Base-by-base conservation (phyloP, 148 eudicot species). In the Vaccinium corymbosum region DNA sequence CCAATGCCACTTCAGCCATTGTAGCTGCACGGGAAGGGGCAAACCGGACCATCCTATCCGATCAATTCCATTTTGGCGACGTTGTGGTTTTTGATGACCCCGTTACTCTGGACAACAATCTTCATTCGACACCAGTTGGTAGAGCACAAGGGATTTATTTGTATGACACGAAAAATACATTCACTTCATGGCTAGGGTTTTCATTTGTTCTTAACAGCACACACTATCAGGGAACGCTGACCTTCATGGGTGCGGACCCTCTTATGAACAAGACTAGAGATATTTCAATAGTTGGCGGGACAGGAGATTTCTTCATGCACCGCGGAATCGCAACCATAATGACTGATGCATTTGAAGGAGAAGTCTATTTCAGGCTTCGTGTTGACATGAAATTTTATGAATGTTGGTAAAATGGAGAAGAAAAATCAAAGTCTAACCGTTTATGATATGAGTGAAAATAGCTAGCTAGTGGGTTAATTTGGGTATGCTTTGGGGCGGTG, bases 291-390 rank as follows among this genome's bases (percentile, higher is more conserved):
- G 70, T 84, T 1, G 82, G 86, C 2, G 86, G 86, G 2, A 84
- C 86, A 13, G 86, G 82, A 4, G 86, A 84, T 51, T 84, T 84
- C 75, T 84, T 84, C 77, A 84, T 84, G 86, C 66, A 51, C 66
- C 64, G 82, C 6, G 82, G 82, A 11, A 53, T 84, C 25, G 78
- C 86, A 1, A 84, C 82, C 49, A 32, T 84, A 6, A 84, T 52
- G 82, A 84, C 86, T 1, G 86, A 84, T 79, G 17, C 86, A 0
- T 68, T 27, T 5, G 86, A 84, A 16, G 79, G 80, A 1, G 51
- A 56, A n/a, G 85, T 55, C 2, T 73, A 55, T 12, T 83, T 83
- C 66, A 10, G 70, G 11, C 85, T 83, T 42, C 57, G 78, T 2
- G 76, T 83, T 42, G 73, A 83, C 46, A 75, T 83, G 20, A 83